Percentiles rank a stretch among this genome's conserved stretches.
These are phyloP conservation scores for Solanum chacoense DNA, from an alignment of 305 asterid species.

Conservation along the genomic window DNA sequence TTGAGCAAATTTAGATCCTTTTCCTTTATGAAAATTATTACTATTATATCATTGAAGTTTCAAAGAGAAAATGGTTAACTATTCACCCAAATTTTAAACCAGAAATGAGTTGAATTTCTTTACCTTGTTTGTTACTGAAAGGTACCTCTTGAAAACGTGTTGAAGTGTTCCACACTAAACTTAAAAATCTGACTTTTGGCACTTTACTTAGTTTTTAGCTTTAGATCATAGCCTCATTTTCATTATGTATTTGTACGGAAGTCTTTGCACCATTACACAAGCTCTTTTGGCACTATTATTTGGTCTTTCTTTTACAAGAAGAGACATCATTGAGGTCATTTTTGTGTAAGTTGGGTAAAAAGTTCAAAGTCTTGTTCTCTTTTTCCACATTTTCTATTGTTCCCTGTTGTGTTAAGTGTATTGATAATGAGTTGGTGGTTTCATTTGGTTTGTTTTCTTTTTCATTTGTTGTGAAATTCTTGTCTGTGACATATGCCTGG, in stretches of 20 bases:
- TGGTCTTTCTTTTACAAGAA: not conserved
- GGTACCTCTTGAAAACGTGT: not conserved
- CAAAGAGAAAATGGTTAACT: not conserved
- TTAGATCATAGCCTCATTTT: not conserved
- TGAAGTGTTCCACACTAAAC: not conserved
- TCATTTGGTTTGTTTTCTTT: not conserved
- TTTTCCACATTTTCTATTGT: not conserved
- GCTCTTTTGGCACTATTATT: not conserved
- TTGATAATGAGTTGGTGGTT: not conserved
- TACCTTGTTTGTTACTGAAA: not conserved
- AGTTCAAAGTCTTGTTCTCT: not conserved
- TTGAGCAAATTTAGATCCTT: not conserved
- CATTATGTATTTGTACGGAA: not conserved
- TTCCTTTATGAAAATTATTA: not conserved
- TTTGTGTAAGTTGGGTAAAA: not conserved
- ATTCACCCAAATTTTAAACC: not conserved
- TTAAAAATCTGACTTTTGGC: not conserved
- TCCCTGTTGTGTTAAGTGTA: not conserved
- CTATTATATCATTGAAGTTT: not conserved
- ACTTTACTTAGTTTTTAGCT: not conserved
- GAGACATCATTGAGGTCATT: not conserved
- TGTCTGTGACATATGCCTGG: not conserved
- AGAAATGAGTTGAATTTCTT: not conserved
- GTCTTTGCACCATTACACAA: not conserved
- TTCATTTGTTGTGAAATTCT: not conserved